A percentile compares a stretch with the other conserved stretches of the same genome.
These are phyloP conservation scores for Glycine tomentella DNA, from an alignment of 306 rosid genomes.

Conservation along the genomic window DNA sequence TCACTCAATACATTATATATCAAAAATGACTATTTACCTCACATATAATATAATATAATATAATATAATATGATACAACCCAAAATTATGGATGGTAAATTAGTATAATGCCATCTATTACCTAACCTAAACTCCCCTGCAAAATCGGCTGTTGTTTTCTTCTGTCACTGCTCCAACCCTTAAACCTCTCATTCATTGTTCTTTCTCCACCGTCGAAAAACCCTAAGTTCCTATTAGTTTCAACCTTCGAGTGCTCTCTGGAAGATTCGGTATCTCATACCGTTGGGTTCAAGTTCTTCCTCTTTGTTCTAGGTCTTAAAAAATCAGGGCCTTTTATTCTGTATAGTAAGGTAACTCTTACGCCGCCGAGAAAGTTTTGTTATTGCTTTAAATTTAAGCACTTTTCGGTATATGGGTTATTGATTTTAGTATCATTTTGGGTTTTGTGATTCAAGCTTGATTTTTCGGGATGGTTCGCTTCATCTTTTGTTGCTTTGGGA, in stretches of 20 bases:
- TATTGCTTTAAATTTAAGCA: not conserved
- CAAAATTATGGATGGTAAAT: too few species aligned
- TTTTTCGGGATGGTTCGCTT: too few species aligned
- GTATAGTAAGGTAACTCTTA: not conserved
- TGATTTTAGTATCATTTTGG: not conserved
- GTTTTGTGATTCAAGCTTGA: not conserved
- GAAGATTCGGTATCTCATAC: not conserved
- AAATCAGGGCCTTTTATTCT: conserved; percentile 3
- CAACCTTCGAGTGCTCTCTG: not conserved
- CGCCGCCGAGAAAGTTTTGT: not conserved
- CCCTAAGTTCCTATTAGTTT: not conserved
- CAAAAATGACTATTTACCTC: too few species aligned
- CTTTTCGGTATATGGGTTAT: not conserved
- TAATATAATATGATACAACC: too few species aligned
- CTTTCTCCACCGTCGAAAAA: not conserved
- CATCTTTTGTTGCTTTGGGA: too few species aligned
- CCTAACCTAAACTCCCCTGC: not conserved
- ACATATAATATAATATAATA: too few species aligned
- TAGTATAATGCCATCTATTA: not conserved
- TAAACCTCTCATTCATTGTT: conserved; percentile 10
- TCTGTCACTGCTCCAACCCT: conserved; percentile 1
- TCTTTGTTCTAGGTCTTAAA: not conserved
- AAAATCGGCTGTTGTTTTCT: not conserved
- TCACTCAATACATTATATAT: too few species aligned
- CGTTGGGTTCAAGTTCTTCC: not conserved